These are phyloP conservation scores for Cinnamomum micranthum DNA, from an alignment of 164 flowering plant species.

Conservation along the genomic window DNA sequence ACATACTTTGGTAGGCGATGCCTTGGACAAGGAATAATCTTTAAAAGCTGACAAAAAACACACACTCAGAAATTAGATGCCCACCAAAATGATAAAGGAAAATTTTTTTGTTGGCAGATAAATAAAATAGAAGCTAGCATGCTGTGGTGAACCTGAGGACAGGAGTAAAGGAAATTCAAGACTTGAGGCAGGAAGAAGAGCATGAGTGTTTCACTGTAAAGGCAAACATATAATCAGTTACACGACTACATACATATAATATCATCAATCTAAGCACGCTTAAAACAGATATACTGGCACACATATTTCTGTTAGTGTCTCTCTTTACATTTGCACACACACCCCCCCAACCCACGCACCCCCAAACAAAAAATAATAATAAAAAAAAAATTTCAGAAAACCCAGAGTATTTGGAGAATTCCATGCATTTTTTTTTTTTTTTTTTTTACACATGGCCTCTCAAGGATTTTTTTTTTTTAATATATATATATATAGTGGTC, in stretches of 20 bases:
- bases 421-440: too few relatives aligned
- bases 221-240: not conserved
- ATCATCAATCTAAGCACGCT: not conserved
- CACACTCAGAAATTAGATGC: slow-evolving; percentile 15
- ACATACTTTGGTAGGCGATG: slow-evolving; percentile 91
- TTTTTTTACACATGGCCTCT: too few relatives aligned
- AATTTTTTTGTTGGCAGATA: too few relatives aligned
- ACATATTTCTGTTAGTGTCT: not conserved
- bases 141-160: slow-evolving; percentile 72
- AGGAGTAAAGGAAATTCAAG: slow-evolving; percentile 78
- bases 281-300: not conserved
- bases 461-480: too few relatives aligned
- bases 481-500: too few relatives aligned
- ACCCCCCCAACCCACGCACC: too few relatives aligned
- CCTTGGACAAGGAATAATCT: slow-evolving; percentile 73
- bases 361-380: too few relatives aligned
- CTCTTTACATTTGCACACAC: too few relatives aligned
- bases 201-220: slow-evolving; percentile 83
- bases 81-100: not conserved
- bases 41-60: slow-evolving; percentile 55
- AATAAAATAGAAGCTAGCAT: not conserved
- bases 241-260: not conserved
- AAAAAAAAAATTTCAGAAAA: too few relatives aligned
- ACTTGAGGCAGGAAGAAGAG: slow-evolving; percentile 90
- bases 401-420: too few relatives aligned